These are phyloP conservation scores for Candida rishiriensis DNA, from an alignment of 805 yeast genomes.

Conservation along the genomic window DNA sequence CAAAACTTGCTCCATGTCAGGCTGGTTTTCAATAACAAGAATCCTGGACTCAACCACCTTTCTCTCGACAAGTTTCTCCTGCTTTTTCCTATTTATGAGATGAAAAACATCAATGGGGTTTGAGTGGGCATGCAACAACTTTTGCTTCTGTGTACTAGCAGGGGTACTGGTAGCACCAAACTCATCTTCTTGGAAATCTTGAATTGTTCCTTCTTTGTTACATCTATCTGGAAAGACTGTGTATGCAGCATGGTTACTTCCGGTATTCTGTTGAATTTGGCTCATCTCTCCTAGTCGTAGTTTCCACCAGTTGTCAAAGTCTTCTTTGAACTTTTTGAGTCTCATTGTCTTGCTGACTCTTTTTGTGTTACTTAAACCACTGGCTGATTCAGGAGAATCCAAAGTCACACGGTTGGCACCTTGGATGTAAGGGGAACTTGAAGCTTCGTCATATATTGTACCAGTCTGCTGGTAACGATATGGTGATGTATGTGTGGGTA, in stretches of 20 bases:
- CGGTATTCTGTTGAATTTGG: too few species aligned
- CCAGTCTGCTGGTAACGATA: constrained; percentile 5
- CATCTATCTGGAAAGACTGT: background rate
- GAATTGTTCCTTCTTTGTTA: background rate
- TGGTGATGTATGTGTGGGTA: background rate
- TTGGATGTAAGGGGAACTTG: constrained; percentile 5
- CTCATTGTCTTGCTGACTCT: constrained; percentile 5
- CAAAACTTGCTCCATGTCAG: constrained; percentile 12
- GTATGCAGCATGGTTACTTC: background rate
- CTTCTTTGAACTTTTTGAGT: constrained; percentile 10
- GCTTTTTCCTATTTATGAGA: constrained; percentile 3
- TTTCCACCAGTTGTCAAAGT: constrained; percentile 17
- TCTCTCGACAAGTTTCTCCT: constrained; percentile 1
- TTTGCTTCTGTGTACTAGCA: constrained; percentile 1
- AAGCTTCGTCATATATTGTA: constrained; percentile 13
- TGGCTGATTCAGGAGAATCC: too few species aligned
- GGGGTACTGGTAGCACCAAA: constrained; percentile 17
- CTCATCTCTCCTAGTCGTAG: too few species aligned
- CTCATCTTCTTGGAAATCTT: constrained; percentile 1
- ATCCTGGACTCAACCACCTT: constrained; percentile 15
- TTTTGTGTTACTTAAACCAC: background rate
- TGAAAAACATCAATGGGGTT: constrained; percentile 6
- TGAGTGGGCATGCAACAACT: background rate
- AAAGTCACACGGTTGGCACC: too few species aligned
- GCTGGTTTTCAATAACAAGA: constrained; percentile 20